Conservation (phyloP, 768 basidiomycete genomes). For the Pisolithus albus region DNA sequence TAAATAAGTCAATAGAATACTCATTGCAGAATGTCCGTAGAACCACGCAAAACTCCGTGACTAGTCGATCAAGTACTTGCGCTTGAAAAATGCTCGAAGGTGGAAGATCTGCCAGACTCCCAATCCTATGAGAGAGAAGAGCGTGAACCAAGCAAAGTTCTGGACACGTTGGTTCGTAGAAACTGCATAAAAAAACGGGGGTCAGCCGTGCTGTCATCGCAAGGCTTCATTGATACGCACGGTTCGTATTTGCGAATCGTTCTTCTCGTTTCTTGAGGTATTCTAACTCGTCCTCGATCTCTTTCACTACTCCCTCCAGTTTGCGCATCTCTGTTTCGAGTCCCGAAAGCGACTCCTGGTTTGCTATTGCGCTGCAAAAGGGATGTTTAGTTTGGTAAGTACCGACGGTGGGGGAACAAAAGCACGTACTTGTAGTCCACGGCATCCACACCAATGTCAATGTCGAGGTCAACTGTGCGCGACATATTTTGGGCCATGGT, state of each 20-base stretch:
- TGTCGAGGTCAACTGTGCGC: conserved; percentile 83
- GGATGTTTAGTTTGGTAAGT: conserved; percentile 1
- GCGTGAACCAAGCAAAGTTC: conserved; percentile 87
- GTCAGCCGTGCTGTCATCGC: neutral
- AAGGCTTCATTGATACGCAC: conserved; percentile 40
- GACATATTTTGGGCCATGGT: conserved; percentile 44
- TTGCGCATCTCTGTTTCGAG: conserved; percentile 99
- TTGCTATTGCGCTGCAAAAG: conserved; percentile 81
- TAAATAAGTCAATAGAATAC: too few species aligned
- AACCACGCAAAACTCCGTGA: neutral
- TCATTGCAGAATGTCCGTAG: neutral
- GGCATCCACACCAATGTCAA: conserved; percentile 97
- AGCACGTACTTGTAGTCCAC: conserved; percentile 94
- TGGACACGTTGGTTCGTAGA: conserved; percentile 91
- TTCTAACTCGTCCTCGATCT: conserved; percentile 87
- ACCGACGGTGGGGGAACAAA: neutral
- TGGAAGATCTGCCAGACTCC: conserved; percentile 96
- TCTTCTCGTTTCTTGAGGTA: conserved; percentile 91
- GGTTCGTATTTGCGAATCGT: conserved; percentile 79
- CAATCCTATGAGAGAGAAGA: conserved; percentile 67
- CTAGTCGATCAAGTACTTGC: conserved; percentile 89
- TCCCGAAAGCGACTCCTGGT: conserved; percentile 92
- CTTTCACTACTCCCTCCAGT: conserved; percentile 89
- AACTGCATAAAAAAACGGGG: conserved; percentile 38
- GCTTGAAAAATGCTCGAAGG: conserved; percentile 90